A percentile compares a stretch with the other conserved stretches of the same genome.
These are phyloP conservation scores for Petrea volubilis DNA, from an alignment of 257 asterid genomes.

Conservation along the genomic window DNA sequence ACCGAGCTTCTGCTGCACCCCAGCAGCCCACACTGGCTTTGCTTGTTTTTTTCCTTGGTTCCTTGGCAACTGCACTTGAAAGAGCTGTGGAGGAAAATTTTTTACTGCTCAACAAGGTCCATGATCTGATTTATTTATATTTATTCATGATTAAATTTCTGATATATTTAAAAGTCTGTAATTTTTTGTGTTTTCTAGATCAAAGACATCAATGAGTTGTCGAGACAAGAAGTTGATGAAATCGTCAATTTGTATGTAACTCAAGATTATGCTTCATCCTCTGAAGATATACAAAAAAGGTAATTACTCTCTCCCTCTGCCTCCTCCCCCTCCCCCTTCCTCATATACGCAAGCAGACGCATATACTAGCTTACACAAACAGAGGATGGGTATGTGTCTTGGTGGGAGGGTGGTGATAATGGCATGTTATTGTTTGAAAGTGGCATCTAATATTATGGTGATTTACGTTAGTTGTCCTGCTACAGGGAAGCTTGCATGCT, in stretches of 20 bases:
- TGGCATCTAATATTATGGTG: neutral
- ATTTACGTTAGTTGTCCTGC: neutral
- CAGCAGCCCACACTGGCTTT: slow-evolving; percentile 74
- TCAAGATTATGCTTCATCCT: slow-evolving; percentile 56
- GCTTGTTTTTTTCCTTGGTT: slow-evolving; percentile 63
- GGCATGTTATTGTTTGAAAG: neutral
- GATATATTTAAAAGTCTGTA: neutral
- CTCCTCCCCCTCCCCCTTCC: neutral
- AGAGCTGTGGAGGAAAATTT: slow-evolving; percentile 81
- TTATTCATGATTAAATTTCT: slow-evolving; percentile 3
- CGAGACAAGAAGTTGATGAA: slow-evolving; percentile 97
- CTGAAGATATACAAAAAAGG: slow-evolving; percentile 86
- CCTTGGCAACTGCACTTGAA: slow-evolving; percentile 67
- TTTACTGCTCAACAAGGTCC: slow-evolving; percentile 83
- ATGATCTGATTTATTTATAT: neutral
- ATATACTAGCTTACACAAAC: neutral
- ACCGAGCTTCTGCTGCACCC: slow-evolving; percentile 54
- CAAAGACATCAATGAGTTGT: slow-evolving; percentile 90
- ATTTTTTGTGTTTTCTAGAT: slow-evolving; percentile 44
- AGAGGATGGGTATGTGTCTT: neutral
- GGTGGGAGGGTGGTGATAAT: neutral
- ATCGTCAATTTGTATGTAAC: slow-evolving; percentile 62
- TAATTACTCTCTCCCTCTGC: slow-evolving; percentile 23
- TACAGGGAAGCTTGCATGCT: neutral
- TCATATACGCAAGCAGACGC: neutral